These are phyloP conservation scores for Pseudogymnoascus sp. DNA, from an alignment of 2,329 filamentous ascomycete species.

Conservation along the genomic window DNA sequence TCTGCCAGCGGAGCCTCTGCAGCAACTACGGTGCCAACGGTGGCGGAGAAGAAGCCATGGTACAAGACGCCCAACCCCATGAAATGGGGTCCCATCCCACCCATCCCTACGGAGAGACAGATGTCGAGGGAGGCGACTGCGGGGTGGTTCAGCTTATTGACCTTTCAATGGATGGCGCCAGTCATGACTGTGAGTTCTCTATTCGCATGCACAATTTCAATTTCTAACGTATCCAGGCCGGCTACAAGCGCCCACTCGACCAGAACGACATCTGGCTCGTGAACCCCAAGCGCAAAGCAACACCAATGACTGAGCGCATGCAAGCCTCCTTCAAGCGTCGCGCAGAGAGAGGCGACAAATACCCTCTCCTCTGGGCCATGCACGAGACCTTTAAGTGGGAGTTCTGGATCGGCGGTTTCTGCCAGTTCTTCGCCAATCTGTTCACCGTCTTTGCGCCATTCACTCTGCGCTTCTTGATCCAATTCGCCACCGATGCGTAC, in stretches of 20 bases:
- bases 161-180: conserved; percentile 85
- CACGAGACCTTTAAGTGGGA: conserved; percentile 81
- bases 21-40: neutral
- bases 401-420: conserved; percentile 76
- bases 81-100: conserved; percentile 49
- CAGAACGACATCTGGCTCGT: conserved; percentile 81
- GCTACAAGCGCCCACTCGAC: conserved; percentile 78
- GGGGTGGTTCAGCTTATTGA: conserved; percentile 63
- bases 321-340: conserved; percentile 61
- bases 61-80: conserved; percentile 55
- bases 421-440: conserved; percentile 64
- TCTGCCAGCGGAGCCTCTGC: neutral
- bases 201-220: neutral
- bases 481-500: conserved; percentile 76
- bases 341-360: conserved; percentile 58
- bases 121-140: conserved; percentile 65
- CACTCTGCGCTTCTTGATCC: conserved; percentile 75
- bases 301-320: conserved; percentile 59
- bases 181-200: conserved; percentile 62
- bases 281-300: conserved; percentile 70
- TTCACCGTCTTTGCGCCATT: conserved; percentile 80
- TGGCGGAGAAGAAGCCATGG: conserved; percentile 47
- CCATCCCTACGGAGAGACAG: conserved; percentile 45
- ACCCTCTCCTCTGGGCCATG: conserved; percentile 70
- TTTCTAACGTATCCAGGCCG: conserved; percentile 46